phyloP scores from a whole-genome alignment of 495 filamentous ascomycete species.

The Ascobolus immersus region DNA sequence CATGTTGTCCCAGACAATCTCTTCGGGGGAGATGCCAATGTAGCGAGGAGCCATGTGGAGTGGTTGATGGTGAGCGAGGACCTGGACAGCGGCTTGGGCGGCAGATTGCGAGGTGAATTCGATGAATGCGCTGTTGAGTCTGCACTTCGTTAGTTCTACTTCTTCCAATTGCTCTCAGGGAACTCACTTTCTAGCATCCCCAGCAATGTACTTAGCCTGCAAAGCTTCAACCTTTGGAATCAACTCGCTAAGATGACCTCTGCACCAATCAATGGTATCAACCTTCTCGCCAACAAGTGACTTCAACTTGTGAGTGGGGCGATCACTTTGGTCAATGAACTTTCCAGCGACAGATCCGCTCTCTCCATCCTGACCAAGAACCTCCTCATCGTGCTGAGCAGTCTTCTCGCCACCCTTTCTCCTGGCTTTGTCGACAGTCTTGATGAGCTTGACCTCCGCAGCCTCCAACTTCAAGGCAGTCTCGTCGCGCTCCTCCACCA shows the following conservation, averaged over 20 bases:
- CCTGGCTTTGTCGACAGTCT: conserved; percentile 51
- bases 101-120: conserved; percentile 62
- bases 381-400: conserved; percentile 24
- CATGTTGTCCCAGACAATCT: conserved; percentile 76
- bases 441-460: conserved; percentile 71
- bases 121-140: conserved; percentile 52
- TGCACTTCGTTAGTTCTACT: conserved; percentile 14
- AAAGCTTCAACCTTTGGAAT: conserved; percentile 53
- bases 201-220: conserved; percentile 46
- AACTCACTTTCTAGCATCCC: conserved; percentile 33
- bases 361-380: conserved; percentile 21
- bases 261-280: conserved; percentile 82
- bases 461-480: conserved; percentile 66
- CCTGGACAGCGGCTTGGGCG: conserved; percentile 68
- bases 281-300: conserved; percentile 71
- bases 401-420: conserved; percentile 42
- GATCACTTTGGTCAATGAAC: conserved; percentile 53
- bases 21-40: conserved; percentile 59
- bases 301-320: conserved; percentile 66
- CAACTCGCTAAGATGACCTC: conserved; percentile 52
- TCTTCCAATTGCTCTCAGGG: conserved; percentile 23
- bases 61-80: conserved; percentile 65
- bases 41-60: conserved; percentile 82
- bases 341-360: conserved; percentile 57
- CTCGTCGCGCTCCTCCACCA: conserved; percentile 64